Evolutionary conservation across 768 basidiomycete species (phyloP).

Genomic region (Filobasidium wieringae): DNA sequence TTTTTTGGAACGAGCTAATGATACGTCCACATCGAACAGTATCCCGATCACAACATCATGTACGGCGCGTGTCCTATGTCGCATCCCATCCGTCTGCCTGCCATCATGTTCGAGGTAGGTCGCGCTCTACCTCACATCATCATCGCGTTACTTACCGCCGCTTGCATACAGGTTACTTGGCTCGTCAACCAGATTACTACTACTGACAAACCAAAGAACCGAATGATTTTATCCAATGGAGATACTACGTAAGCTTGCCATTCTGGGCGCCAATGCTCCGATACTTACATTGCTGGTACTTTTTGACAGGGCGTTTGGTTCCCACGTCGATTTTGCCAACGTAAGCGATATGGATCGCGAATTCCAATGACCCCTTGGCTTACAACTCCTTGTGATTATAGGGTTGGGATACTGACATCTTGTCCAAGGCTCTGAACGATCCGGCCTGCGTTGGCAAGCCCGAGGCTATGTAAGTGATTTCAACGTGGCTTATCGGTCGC

Average conservation of each 20-base stretch:
- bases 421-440: conserved; percentile 48
- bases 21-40: conserved; percentile 16
- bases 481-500: too few species aligned
- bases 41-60: conserved; percentile 13
- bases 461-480: not conserved
- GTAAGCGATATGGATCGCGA: not conserved
- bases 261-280: not conserved
- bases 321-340: conserved; percentile 36
- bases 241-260: conserved; percentile 44
- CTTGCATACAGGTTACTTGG: not conserved
- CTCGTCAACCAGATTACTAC: not conserved
- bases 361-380: conserved; percentile 27
- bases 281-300: not conserved
- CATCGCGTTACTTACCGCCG: not conserved
- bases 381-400: conserved; percentile 31
- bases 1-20: conserved; percentile 12
- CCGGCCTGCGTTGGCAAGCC: conserved; percentile 10
- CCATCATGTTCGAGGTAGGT: conserved; percentile 31
- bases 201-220: not conserved
- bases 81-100: conserved; percentile 32
- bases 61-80: conserved; percentile 20
- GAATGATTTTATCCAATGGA: conserved; percentile 44
- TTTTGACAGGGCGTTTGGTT: conserved; percentile 45
- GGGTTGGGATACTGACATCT: conserved; percentile 53
- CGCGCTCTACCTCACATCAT: conserved; percentile 16